These are phyloP conservation scores for Candida easanensis DNA, from an alignment of 805 yeast species.

Conservation along the genomic window DNA sequence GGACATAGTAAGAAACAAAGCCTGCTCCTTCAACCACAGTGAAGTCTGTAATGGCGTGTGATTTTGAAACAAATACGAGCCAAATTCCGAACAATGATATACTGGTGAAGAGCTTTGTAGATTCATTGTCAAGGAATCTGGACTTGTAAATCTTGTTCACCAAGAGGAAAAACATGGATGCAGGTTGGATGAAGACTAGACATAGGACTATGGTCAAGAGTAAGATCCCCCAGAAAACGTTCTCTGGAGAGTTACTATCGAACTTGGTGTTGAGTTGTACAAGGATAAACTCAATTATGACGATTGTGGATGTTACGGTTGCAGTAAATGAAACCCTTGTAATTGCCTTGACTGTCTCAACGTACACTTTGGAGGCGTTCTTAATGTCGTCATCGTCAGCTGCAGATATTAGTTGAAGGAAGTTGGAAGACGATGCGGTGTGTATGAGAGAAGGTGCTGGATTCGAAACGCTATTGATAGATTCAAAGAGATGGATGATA, in stretches of 20 bases:
- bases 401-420: slow-evolving; percentile 12
- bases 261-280: slow-evolving; percentile 17
- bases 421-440: slow-evolving; percentile 11
- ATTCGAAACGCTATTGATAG: slow-evolving; percentile 8
- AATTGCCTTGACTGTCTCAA: slow-evolving; percentile 6
- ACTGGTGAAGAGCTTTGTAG: slow-evolving; percentile 10
- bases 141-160: slow-evolving; percentile 22
- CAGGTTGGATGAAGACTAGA: slow-evolving; percentile 23
- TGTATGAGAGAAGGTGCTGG: slow-evolving; percentile 9
- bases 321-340: slow-evolving; percentile 21
- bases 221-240: slow-evolving; percentile 14
- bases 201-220: slow-evolving; percentile 9
- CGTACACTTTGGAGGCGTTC: neutral
- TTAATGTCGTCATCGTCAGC: slow-evolving; percentile 1
- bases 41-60: slow-evolving; percentile 23
- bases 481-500: slow-evolving; percentile 23
- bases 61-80: slow-evolving; percentile 20
- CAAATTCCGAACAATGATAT: slow-evolving; percentile 10
- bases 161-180: slow-evolving; percentile 12
- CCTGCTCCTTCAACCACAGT: slow-evolving; percentile 12
- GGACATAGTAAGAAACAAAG: slow-evolving; percentile 14
- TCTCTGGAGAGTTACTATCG: slow-evolving; percentile 7
- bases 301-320: slow-evolving; percentile 18
- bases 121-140: slow-evolving; percentile 6
- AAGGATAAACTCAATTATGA: slow-evolving; percentile 25